Evolutionary conservation across 2,329 filamentous ascomycete genomes (phyloP).

Genomic region (Microsporum ferrugineum): DNA sequence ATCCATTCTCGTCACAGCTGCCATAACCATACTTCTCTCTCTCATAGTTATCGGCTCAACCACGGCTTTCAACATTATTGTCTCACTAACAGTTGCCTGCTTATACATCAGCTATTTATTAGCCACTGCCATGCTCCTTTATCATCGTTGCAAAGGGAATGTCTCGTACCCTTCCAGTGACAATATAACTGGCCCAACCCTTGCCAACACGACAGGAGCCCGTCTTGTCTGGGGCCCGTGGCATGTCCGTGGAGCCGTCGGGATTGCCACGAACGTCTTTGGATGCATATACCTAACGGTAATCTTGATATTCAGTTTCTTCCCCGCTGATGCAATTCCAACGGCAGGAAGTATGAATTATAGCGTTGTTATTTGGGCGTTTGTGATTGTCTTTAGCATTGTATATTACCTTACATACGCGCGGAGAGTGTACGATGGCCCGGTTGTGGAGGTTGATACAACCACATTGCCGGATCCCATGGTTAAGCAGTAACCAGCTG

Average conservation of each 20-base stretch:
- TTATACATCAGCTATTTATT: conserved; percentile 44
- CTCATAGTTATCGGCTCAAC: conserved; percentile 44
- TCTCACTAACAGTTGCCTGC: conserved; percentile 41
- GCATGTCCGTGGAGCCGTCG: conserved; percentile 20
- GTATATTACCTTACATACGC: conserved; percentile 29
- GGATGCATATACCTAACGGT: conserved; percentile 25
- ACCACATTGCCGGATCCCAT: not conserved
- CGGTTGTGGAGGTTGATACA: conserved; percentile 17
- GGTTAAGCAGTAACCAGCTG: not conserved
- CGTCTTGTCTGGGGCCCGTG: conserved; percentile 21
- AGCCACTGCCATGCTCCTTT: conserved; percentile 35
- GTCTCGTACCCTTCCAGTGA: conserved; percentile 15
- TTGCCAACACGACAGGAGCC: conserved; percentile 13
- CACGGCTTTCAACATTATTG: conserved; percentile 43
- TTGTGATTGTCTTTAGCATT: conserved; percentile 30
- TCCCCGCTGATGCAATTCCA: conserved; percentile 24
- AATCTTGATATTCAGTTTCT: conserved; percentile 25
- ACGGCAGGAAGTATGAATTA: conserved; percentile 30
- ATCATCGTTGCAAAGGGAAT: conserved; percentile 26
- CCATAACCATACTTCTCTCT: conserved; percentile 27
- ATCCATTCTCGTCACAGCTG: conserved; percentile 25
- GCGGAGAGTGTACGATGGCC: conserved; percentile 21
- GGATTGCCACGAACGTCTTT: conserved; percentile 25
- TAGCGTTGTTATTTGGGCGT: conserved; percentile 34
- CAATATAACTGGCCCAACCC: conserved; percentile 7